phyloP scores from a whole-genome alignment of 371 early-diverging fungal genomes.

The Lichtheimia corymbifera region DNA sequence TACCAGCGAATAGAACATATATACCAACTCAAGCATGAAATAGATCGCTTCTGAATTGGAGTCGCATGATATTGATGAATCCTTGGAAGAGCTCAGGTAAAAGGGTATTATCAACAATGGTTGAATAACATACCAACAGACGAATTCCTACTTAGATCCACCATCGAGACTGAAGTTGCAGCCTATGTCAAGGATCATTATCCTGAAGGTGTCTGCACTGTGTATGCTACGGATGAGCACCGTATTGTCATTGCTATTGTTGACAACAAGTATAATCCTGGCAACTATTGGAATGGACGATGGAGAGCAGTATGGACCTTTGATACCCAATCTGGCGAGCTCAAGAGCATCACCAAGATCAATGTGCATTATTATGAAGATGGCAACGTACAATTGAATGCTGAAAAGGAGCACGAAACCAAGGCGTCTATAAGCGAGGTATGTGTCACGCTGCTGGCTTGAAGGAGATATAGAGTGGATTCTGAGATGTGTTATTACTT shows the following conservation, averaged over 20 bases:
- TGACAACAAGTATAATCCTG: slow-evolving; percentile 87
- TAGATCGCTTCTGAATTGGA: slow-evolving; percentile 64
- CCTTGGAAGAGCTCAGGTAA: slow-evolving; percentile 48
- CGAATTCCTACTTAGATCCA: slow-evolving; percentile 31
- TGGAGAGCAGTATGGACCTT: slow-evolving; percentile 87
- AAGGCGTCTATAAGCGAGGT: slow-evolving; percentile 33
- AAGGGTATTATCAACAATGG: neutral
- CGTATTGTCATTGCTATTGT: slow-evolving; percentile 73
- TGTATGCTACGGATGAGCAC: slow-evolving; percentile 56
- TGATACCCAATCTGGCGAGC: slow-evolving; percentile 52
- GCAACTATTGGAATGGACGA: slow-evolving; percentile 94
- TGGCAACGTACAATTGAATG: slow-evolving; percentile 94
- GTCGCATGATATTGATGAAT: slow-evolving; percentile 50
- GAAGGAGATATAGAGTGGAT: too few relatives aligned
- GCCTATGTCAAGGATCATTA: slow-evolving; percentile 78
- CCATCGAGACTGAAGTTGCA: slow-evolving; percentile 63
- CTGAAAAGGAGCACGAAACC: slow-evolving; percentile 62
- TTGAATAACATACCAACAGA: neutral
- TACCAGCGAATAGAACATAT: neutral
- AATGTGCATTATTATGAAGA: slow-evolving; percentile 98
- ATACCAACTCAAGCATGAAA: neutral
- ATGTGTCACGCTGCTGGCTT: slow-evolving; percentile 3
- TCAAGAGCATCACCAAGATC: slow-evolving; percentile 74
- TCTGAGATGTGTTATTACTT: neutral
- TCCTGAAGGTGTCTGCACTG: slow-evolving; percentile 71